phyloP scores from a whole-genome alignment of 192 early-diverging fungal species.

The Rhizoclosmatium globosum region DNA sequence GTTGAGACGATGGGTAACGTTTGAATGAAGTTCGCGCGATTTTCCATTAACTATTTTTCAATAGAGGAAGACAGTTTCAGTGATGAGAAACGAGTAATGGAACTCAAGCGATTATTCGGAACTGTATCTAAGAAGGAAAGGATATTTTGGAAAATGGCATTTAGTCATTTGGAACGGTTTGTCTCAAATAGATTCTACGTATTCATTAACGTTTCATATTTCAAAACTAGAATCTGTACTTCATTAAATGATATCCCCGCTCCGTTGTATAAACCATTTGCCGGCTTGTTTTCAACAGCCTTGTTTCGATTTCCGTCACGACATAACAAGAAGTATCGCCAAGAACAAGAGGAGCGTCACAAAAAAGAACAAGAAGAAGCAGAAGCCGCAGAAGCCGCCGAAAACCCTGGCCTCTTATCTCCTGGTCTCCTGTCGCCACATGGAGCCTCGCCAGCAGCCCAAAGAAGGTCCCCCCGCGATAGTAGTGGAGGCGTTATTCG shows the following conservation, averaged over 20 bases:
- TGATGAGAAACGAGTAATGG: background rate
- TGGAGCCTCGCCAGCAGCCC: too few species aligned
- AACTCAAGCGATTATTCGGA: background rate
- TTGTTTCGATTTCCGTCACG: background rate
- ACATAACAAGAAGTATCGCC: background rate
- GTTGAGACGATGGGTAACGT: conserved; percentile 1
- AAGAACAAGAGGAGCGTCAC: background rate
- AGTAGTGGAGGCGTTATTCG: too few species aligned
- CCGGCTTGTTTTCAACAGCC: background rate
- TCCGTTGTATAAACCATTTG: background rate
- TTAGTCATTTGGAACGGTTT: background rate
- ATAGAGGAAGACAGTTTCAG: background rate
- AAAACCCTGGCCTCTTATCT: background rate
- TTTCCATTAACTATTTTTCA: background rate
- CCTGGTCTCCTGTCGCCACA: background rate
- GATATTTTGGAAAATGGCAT: background rate
- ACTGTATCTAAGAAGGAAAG: background rate
- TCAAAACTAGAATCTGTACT: background rate
- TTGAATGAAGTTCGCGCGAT: background rate
- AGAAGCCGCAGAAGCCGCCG: background rate
- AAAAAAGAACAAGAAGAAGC: background rate
- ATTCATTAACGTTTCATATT: background rate
- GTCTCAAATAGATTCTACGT: background rate
- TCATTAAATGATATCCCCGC: background rate
- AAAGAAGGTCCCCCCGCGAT: too few species aligned